phyloP scores from a whole-genome alignment of 176 grass and related monocot species.

The Coix lacrymajobi region DNA sequence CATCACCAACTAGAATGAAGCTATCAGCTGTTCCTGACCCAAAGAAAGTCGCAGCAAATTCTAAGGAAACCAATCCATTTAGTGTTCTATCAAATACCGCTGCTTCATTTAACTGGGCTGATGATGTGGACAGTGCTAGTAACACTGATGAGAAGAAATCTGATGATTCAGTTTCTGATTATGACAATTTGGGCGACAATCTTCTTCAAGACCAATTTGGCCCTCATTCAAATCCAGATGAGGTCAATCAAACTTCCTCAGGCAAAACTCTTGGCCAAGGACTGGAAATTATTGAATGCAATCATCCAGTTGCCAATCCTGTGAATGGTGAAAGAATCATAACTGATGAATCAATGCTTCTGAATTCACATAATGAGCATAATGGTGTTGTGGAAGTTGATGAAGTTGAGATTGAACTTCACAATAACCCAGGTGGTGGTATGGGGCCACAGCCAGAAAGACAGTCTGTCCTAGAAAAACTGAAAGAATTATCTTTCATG shows the following conservation, averaged over 20 bases:
- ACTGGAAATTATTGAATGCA: constrained; percentile 10
- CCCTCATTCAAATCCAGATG: constrained; percentile 27
- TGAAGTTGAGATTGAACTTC: constrained; percentile 11
- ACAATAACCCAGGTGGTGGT: constrained; percentile 7
- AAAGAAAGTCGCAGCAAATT: constrained; percentile 11
- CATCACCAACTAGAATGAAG: constrained; percentile 29
- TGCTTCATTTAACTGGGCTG: constrained; percentile 19
- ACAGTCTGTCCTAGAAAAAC: constrained; percentile 38
- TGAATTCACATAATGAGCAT: constrained; percentile 6
- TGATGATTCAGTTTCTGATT: constrained; percentile 38
- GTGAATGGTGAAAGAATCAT: constrained; percentile 6
- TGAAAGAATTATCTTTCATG: constrained; percentile 44
- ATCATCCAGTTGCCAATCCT: constrained; percentile 16
- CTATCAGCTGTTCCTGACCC: constrained; percentile 1
- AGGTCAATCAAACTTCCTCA: constrained; percentile 13
- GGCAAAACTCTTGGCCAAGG: constrained; percentile 32
- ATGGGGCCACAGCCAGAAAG: constrained; percentile 19
- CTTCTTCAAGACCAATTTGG: constrained; percentile 9
- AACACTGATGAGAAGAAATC: constrained; percentile 34
- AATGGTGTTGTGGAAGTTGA: not conserved
- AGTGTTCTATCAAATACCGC: constrained; percentile 22
- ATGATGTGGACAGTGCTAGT: constrained; percentile 33
- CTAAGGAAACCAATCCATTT: constrained; percentile 35
- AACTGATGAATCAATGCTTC: constrained; percentile 20
- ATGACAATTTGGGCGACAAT: constrained; percentile 47